phyloP scores from a whole-genome alignment of 208 protist genomes.

The Trypanosoma mega region DNA sequence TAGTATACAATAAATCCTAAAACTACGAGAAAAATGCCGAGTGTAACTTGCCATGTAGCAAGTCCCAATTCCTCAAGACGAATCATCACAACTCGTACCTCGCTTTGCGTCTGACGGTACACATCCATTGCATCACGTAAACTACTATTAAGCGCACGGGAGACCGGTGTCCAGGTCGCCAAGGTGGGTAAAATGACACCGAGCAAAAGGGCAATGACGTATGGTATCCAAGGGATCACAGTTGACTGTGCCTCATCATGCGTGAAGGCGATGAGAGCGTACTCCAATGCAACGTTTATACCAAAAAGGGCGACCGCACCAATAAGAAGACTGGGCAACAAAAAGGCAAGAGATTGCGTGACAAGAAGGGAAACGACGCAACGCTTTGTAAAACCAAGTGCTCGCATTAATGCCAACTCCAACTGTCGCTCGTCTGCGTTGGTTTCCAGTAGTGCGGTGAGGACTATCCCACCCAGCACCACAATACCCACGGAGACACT shows the following conservation, averaged over 20 bases:
- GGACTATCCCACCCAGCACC: constrained; percentile 85
- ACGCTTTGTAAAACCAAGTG: constrained; percentile 85
- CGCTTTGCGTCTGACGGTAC: constrained; percentile 89
- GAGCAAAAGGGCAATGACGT: constrained; percentile 61
- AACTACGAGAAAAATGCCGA: constrained; percentile 75
- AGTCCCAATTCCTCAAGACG: constrained; percentile 91
- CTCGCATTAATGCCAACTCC: constrained; percentile 96
- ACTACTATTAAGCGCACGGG: constrained; percentile 69
- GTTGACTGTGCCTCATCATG: constrained; percentile 25
- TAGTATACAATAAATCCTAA: constrained; percentile 96
- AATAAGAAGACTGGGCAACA: constrained; percentile 82
- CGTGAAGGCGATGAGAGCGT: constrained; percentile 60
- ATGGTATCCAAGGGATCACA: constrained; percentile 30
- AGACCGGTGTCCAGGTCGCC: constrained; percentile 80
- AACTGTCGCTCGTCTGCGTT: constrained; percentile 96
- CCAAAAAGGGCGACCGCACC: constrained; percentile 68
- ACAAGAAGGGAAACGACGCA: constrained; percentile 82
- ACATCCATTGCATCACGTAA: constrained; percentile 94
- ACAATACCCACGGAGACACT: constrained; percentile 79
- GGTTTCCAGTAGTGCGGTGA: constrained; percentile 91
- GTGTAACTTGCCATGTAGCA: constrained; percentile 58
- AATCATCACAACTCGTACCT: constrained; percentile 86
- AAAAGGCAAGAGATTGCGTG: constrained; percentile 87
- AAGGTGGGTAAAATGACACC: constrained; percentile 86
- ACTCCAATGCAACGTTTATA: constrained; percentile 70